Percentiles rank a stretch among this genome's conserved stretches.
These are phyloP conservation scores for Monilinia fructicola DNA, from an alignment of 2,329 filamentous ascomycete species.

Conservation along the genomic window DNA sequence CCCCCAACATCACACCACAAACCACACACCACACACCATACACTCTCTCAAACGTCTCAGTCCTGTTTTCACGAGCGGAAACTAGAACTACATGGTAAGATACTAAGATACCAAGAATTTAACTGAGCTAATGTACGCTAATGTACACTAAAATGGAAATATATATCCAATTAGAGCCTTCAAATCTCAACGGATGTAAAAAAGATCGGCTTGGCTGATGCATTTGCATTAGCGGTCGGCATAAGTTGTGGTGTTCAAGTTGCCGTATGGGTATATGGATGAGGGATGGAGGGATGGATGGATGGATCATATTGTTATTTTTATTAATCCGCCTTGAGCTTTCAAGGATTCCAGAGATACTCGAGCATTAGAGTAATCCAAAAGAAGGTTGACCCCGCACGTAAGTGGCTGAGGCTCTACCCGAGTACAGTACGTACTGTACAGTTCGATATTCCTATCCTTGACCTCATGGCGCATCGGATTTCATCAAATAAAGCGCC, in stretches of 20 bases:
- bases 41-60: not conserved
- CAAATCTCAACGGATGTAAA: slow-evolving; percentile 5
- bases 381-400: slow-evolving; percentile 20
- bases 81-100: not conserved
- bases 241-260: not conserved
- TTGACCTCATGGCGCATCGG: slow-evolving; percentile 2
- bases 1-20: not conserved
- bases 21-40: slow-evolving; percentile 2
- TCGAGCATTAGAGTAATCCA: not conserved
- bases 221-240: slow-evolving; percentile 22
- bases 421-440: too few species aligned
- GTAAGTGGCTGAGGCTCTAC: slow-evolving; percentile 9
- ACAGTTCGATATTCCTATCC: not conserved
- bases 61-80: not conserved
- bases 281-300: too few species aligned
- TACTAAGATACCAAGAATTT: not conserved
- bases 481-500: not conserved
- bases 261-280: too few species aligned
- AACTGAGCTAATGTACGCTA: not conserved
- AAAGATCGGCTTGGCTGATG: slow-evolving; percentile 21
- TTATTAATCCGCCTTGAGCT: not conserved
- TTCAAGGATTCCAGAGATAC: not conserved
- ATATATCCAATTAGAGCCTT: slow-evolving; percentile 13
- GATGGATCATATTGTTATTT: not conserved
- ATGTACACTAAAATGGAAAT: slow-evolving; percentile 5